Conservation (phyloP, 2,329 filamentous ascomycete species). For the Monilinia laxa region DNA sequence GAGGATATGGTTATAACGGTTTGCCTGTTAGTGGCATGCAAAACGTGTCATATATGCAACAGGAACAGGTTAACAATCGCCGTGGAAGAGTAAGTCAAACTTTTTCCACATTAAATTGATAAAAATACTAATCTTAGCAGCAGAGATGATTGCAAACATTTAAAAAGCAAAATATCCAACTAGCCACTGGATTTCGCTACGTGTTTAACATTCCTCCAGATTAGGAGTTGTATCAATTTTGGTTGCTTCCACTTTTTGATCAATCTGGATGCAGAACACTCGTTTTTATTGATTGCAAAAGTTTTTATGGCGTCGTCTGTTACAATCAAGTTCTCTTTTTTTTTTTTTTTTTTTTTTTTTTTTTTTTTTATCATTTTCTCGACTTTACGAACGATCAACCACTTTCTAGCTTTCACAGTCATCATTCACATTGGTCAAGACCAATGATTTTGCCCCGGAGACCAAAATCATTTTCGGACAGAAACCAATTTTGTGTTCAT, state of each 20-base stretch:
- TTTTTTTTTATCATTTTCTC: not conserved
- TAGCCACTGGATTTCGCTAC: constrained; percentile 6
- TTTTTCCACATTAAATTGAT: not conserved
- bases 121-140: not conserved
- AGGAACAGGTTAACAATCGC: constrained; percentile 56
- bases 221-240: not conserved
- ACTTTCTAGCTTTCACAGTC: not conserved
- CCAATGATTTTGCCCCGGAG: constrained; percentile 11
- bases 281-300: not conserved
- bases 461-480: constrained; percentile 8
- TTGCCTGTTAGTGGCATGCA: constrained; percentile 46
- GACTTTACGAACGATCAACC: constrained; percentile 13
- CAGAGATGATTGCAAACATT: constrained; percentile 22
- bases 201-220: not conserved
- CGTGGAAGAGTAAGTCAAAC: constrained; percentile 54
- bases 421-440: not conserved
- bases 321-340: not conserved
- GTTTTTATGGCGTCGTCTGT: not conserved
- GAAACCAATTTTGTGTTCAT: constrained; percentile 11
- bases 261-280: not conserved
- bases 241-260: not conserved
- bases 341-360: not conserved
- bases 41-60: constrained; percentile 53
- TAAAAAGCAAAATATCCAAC: not conserved
- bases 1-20: constrained; percentile 47